Percentiles rank a stretch among this genome's conserved stretches.
Conservation (phyloP, 2,329 filamentous ascomycete genomes). For the Colletotrichum graminicola region DNA sequence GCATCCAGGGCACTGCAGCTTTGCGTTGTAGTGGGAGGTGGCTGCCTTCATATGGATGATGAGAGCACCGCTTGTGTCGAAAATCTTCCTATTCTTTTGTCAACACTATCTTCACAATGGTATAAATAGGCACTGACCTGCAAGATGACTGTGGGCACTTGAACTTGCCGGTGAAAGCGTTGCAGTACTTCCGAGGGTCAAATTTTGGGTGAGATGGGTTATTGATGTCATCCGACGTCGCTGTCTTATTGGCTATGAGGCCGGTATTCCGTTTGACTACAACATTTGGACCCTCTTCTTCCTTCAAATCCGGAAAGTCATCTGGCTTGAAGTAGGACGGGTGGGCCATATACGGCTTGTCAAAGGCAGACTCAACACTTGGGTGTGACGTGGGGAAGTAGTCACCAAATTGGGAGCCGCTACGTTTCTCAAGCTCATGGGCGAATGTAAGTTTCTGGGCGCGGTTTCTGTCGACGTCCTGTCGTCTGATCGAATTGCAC, state of each 20-base stretch:
- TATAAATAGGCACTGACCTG: constrained; percentile 54
- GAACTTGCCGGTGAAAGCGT: constrained; percentile 58
- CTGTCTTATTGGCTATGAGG: constrained; percentile 44
- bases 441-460: constrained; percentile 54
- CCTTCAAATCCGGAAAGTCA: constrained; percentile 34
- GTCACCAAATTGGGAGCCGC: constrained; percentile 40
- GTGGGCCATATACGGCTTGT: constrained; percentile 36
- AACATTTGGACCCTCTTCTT: constrained; percentile 43
- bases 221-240: constrained; percentile 46
- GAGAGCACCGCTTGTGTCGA: constrained; percentile 50
- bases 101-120: constrained; percentile 13
- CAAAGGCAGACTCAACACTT: constrained; percentile 26
- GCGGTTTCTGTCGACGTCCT: constrained; percentile 51
- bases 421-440: constrained; percentile 46
- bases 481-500: constrained; percentile 54
- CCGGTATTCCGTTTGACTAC: constrained; percentile 46
- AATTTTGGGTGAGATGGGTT: constrained; percentile 64
- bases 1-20: constrained; percentile 61
- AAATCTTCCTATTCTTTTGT: constrained; percentile 54
- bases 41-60: constrained; percentile 59
- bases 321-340: constrained; percentile 33
- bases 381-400: constrained; percentile 40
- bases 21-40: constrained; percentile 52
- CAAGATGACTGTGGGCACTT: constrained; percentile 67
- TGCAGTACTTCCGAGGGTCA: constrained; percentile 61